Evolutionary conservation across 257 asterid species (phyloP), one percentile per base, ranked within the genome.

Genomic region (Lithospermum erythrorhizon): DNA sequence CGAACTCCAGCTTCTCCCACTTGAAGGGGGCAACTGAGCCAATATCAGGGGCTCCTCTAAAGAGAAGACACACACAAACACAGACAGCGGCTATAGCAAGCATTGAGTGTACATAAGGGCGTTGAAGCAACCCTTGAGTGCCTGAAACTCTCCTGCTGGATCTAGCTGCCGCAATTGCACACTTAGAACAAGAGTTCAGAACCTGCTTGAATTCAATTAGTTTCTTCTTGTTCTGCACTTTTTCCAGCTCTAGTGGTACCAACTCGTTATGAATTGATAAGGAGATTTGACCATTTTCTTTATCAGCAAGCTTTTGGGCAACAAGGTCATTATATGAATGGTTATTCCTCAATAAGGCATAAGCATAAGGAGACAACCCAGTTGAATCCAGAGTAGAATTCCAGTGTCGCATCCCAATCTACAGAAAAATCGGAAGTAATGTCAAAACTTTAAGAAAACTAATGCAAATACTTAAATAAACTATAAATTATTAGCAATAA

Each of bases 71-170:
- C 21, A 88, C 96, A 29, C 96, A 88, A 15, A 79, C 96, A 23
- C 96, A 88, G 8, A 88, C 95, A 6, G 96, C 94, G 23, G 96
- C 96, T 57, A 88, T 74, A 13, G 83, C 79, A 20, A 88, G 94
- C 84, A 83, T 78, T 0, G 95, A 86, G 60, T 85, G 95, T 51
- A 88, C 73, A 66, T 81, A 83, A 6, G 95, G 90, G 27, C 81
- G 81, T 47, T 82, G 88, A 41, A 89, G 90, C 65, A 89, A 63
- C 47, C 85, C 90, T 53, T 64, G 75, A 11, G 90, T 76, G 54
- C 78, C 77, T 17, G 75, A 76, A 72, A 53, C 53, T 64, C 57
- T 75, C 60, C 68, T 58, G 52, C 66, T 68, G 74, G 73, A 74
- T 53, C 79, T 83, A 57, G 29, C 25, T 20, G 76, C 68, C 2